Base-by-base conservation (phyloP, 139 green algal species). In the Limnomonas spitsbergensis region DNA sequence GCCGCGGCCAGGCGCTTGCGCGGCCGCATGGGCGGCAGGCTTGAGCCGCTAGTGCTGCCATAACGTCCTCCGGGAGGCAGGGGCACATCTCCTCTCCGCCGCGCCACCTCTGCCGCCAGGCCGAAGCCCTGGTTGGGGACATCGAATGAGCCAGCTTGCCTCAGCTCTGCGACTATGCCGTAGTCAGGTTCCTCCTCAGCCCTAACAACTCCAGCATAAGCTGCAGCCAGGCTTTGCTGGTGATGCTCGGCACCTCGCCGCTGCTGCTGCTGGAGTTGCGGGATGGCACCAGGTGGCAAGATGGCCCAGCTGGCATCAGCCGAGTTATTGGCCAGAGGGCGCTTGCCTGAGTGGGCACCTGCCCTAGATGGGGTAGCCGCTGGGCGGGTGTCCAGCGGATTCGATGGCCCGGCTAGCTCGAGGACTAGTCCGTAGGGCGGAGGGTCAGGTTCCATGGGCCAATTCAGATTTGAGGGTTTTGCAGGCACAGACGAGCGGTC, bases 151-250 rank as follows among this genome's bases (percentile, higher is more conserved):
- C 26, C 71, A 0, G 42, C 27, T 53, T 76, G 66, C 14, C 68
- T 75, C 32, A 86, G 77, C 73, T 86, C 81, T 0, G 77, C 77
- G 4, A 86, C 81, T 3, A 86, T 39, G 2, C 81, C 81, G 27
- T 86, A 86, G 39, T 86, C 81, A 0, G 77, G 81, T 66, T 86
- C 81, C 35, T 7, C n/a, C 34, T 78, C 29, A 4, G 39, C 36
- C 42, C 2, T 38, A 32, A 32, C 37, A 31, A 29, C 31, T 26
- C 39, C 40, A n/a, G 68, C 68, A n/a, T 47, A 32, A 6, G 9
- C 68, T 74, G 68, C 9, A 47, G 35, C 29, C 68, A 77, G 37
- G n/a, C 2, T 38, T 38, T 35, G 37, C 67, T 73, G 3, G 32
- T 32, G 34, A 37, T 75, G 69, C 36, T 75, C 4, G 24, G n/a